Conservation (phyloP, 176 grass and related monocot genomes). For the Puccinellia tenuiflora region DNA sequence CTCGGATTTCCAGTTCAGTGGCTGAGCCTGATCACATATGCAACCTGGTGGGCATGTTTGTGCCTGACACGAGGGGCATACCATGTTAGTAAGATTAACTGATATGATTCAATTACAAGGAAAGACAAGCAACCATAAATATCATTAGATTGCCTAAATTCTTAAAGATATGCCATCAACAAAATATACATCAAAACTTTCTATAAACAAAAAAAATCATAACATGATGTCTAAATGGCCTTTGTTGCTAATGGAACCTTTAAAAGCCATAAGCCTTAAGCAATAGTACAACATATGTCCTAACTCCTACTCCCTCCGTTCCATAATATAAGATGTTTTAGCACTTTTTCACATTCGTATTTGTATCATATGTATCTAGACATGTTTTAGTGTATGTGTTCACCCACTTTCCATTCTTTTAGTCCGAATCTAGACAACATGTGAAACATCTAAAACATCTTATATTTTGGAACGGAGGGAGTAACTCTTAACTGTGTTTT, state of each 20-base stretch:
- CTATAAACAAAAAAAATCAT: background rate
- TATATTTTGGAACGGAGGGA: no score
- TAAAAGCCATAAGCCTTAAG: background rate
- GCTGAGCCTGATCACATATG: constrained; percentile 9
- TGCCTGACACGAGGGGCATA: background rate
- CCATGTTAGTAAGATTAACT: background rate
- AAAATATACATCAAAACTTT: background rate
- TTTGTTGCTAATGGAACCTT: background rate
- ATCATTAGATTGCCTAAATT: background rate
- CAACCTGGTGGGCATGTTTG: background rate
- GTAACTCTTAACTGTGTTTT: background rate
- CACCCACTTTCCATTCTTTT: no score
- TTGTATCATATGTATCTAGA: no score
- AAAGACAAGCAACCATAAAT: background rate
- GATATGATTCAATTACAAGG: background rate
- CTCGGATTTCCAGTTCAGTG: background rate
- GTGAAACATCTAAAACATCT: no score
- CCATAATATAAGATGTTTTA: no score
- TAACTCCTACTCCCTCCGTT: no score
- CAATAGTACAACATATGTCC: background rate
- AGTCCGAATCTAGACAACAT: no score
- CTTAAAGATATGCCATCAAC: background rate
- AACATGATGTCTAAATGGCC: background rate
- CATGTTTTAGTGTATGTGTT: no score
- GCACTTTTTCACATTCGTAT: no score